Percentiles rank a stretch among this genome's conserved stretches.
Evolutionary conservation across 306 rosid genomes (phyloP).

Genomic region (Cicer arietinum): DNA sequence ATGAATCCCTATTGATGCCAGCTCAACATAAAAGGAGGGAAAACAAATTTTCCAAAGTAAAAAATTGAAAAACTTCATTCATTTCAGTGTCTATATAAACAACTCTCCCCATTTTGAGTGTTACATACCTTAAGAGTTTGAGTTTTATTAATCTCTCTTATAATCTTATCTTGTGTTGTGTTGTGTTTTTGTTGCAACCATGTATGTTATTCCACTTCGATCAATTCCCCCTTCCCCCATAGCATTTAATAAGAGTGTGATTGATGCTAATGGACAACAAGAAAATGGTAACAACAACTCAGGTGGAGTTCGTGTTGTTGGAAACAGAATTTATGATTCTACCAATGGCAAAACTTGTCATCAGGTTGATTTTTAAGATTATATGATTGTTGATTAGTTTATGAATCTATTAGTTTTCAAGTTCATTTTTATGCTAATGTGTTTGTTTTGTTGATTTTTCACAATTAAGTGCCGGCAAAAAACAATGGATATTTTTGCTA

Average conservation of each 20-base stretch:
- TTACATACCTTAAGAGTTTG: too few relatives aligned
- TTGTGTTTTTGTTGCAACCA: too few relatives aligned
- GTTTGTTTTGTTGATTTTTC: conserved; percentile 21
- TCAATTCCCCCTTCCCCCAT: neutral
- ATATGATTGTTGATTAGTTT: too few relatives aligned
- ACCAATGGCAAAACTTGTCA: conserved; percentile 67
- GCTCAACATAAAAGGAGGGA: too few relatives aligned
- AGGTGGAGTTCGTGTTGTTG: conserved; percentile 51
- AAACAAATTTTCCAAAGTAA: too few relatives aligned
- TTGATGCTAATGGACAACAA: neutral
- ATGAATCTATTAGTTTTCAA: neutral
- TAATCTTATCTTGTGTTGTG: too few relatives aligned
- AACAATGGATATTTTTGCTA: conserved; percentile 60
- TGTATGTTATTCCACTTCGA: neutral
- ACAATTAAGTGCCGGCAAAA: conserved; percentile 75
- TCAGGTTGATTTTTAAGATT: conserved; percentile 49
- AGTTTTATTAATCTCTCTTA: too few relatives aligned
- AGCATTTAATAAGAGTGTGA: neutral
- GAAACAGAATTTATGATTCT: conserved; percentile 61
- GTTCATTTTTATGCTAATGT: neutral
- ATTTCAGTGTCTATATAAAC: too few relatives aligned
- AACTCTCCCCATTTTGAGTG: too few relatives aligned
- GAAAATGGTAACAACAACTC: conserved; percentile 42
- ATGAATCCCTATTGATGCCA: too few relatives aligned
- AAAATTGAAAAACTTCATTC: too few relatives aligned